phyloP scores from a whole-genome alignment of 2,329 filamentous ascomycete genomes.

The Fusarium sp. region DNA sequence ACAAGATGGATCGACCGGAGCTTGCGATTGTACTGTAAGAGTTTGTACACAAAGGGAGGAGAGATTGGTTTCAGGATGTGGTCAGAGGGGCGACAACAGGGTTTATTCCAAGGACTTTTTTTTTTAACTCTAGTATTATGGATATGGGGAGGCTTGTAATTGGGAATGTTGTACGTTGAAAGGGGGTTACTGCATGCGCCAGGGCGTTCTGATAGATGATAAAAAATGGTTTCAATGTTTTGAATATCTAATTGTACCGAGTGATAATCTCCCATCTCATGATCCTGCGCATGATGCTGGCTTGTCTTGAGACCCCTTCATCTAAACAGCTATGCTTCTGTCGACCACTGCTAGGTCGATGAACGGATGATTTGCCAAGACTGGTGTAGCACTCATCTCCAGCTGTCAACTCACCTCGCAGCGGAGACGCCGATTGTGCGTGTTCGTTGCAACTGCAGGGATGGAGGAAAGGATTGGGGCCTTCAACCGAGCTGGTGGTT shows the following conservation, averaged over 20 bases:
- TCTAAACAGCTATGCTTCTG: not conserved
- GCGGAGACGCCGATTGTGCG: constrained; percentile 20
- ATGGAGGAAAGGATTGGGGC: constrained; percentile 18
- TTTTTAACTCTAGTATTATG: constrained; percentile 15
- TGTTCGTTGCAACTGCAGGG: constrained; percentile 27
- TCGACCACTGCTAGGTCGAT: constrained; percentile 8
- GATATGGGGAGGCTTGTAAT: constrained; percentile 43
- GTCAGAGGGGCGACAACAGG: constrained; percentile 14
- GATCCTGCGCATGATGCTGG: constrained; percentile 7
- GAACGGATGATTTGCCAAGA: constrained; percentile 32
- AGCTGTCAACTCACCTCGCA: constrained; percentile 25
- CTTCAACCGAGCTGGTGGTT: constrained; percentile 37
- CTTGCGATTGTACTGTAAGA: constrained; percentile 82
- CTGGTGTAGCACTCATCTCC: constrained; percentile 24
- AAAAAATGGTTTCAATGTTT: constrained; percentile 42
- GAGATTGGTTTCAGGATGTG: constrained; percentile 21
- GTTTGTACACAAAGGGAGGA: constrained; percentile 16
- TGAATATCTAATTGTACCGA: constrained; percentile 4
- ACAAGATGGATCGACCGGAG: constrained; percentile 82
- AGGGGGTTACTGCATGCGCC: constrained; percentile 43
- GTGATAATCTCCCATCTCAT: constrained; percentile 15
- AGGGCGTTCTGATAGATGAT: constrained; percentile 48
- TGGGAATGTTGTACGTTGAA: constrained; percentile 39
- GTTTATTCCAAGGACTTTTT: constrained; percentile 21
- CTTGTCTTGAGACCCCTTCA: constrained; percentile 22